A percentile compares a stretch with the other conserved stretches of the same genome.
These are phyloP conservation scores for Ilyonectria mors-panacis DNA, from an alignment of 2,329 filamentous ascomycete genomes.

Conservation along the genomic window DNA sequence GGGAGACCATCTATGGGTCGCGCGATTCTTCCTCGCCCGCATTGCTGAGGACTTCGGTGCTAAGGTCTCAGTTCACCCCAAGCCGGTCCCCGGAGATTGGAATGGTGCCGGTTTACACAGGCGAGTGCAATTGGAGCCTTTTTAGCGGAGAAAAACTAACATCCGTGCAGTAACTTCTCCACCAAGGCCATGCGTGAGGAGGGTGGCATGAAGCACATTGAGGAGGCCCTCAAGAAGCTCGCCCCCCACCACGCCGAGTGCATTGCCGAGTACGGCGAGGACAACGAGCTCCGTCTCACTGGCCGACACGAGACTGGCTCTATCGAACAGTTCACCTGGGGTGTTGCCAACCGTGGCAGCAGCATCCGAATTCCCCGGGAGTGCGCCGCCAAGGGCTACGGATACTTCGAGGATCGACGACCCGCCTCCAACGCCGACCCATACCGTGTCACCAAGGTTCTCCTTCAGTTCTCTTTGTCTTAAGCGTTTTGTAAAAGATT, in stretches of 20 bases:
- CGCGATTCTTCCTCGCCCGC: conserved; percentile 86
- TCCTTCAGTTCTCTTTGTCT: conserved; percentile 54
- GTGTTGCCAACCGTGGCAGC: conserved; percentile 95
- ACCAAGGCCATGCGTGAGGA: conserved; percentile 90
- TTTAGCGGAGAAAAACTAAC: neutral
- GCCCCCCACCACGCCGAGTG: conserved; percentile 84
- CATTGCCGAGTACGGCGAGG: conserved; percentile 95
- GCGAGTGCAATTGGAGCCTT: neutral
- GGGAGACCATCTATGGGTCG: conserved; percentile 96
- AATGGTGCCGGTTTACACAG: conserved; percentile 91
- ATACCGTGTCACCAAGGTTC: conserved; percentile 85
- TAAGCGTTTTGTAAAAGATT: conserved; percentile 32
- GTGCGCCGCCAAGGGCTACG: conserved; percentile 88
- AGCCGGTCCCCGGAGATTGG: conserved; percentile 94
- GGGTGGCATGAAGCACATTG: conserved; percentile 96
- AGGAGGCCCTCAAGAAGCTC: conserved; percentile 87
- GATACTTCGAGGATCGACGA: conserved; percentile 92
- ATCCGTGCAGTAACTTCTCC: conserved; percentile 83
- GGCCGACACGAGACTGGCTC: conserved; percentile 94
- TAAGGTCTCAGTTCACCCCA: conserved; percentile 95
- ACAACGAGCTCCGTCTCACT: conserved; percentile 94
- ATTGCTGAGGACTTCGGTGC: conserved; percentile 97
- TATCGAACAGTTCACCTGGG: conserved; percentile 91
- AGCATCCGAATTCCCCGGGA: conserved; percentile 94
- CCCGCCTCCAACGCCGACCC: conserved; percentile 90